Percentiles rank a stretch among this genome's conserved stretches.
Evolutionary conservation across 2,329 filamentous ascomycete genomes (phyloP).

Genomic region (Cladosporium sp.): DNA sequence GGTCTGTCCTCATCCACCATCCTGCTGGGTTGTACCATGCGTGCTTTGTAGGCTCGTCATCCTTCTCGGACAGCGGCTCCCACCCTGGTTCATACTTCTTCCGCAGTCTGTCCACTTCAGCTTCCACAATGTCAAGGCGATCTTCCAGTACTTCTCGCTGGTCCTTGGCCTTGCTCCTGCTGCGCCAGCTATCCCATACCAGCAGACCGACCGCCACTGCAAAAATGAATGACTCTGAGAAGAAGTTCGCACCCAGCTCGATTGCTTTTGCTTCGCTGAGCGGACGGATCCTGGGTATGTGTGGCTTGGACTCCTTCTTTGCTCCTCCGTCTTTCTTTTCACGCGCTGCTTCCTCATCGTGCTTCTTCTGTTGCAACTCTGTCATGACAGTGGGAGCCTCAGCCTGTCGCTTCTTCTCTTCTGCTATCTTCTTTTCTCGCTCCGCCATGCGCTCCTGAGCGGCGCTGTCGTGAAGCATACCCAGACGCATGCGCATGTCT

Average conservation of each 20-base stretch:
- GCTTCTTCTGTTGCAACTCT: slow-evolving; percentile 55
- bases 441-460: slow-evolving; percentile 50
- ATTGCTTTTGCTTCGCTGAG: slow-evolving; percentile 65
- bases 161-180: slow-evolving; percentile 56
- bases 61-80: slow-evolving; percentile 31
- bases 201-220: slow-evolving; percentile 59
- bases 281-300: slow-evolving; percentile 52
- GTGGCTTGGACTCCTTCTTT: slow-evolving; percentile 44
- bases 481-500: slow-evolving; percentile 65
- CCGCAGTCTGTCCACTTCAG: slow-evolving; percentile 37
- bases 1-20: slow-evolving; percentile 22
- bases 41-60: slow-evolving; percentile 25
- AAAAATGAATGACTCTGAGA: slow-evolving; percentile 64
- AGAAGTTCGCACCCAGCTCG: slow-evolving; percentile 65
- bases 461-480: slow-evolving; percentile 59
- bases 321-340: slow-evolving; percentile 25
- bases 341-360: slow-evolving; percentile 47
- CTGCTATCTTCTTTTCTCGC: slow-evolving; percentile 52
- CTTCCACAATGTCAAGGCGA: slow-evolving; percentile 54
- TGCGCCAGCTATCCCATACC: slow-evolving; percentile 58
- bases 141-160: slow-evolving; percentile 59
- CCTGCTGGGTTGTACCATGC: slow-evolving; percentile 28
- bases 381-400: slow-evolving; percentile 59
- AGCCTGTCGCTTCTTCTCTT: slow-evolving; percentile 48
- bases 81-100: slow-evolving; percentile 31